Evolutionary conservation across 768 basidiomycete genomes (phyloP).

Genomic region (Boletus fagicola): DNA sequence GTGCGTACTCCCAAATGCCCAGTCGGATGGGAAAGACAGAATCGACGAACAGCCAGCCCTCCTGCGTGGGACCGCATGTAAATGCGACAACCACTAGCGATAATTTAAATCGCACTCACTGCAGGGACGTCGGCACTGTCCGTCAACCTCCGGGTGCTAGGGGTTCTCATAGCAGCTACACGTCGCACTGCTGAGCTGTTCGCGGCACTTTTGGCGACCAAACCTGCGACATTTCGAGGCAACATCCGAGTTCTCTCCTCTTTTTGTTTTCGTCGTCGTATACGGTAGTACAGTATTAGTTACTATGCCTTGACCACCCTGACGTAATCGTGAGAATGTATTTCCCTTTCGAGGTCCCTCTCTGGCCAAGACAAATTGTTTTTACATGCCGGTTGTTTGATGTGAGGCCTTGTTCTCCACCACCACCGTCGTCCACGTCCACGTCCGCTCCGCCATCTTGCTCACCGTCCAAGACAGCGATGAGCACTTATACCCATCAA

Average conservation of each 20-base stretch:
- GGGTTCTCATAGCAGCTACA: background rate
- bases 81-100: constrained; percentile 7
- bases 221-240: constrained; percentile 11
- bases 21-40: constrained; percentile 76
- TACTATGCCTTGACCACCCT: too few relatives aligned
- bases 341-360: constrained; percentile 13
- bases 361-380: constrained; percentile 22
- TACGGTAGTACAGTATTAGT: too few relatives aligned
- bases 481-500: constrained; percentile 32
- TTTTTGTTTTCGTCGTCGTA: too few relatives aligned
- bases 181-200: constrained; percentile 3
- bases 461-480: constrained; percentile 22
- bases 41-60: constrained; percentile 70
- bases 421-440: constrained; percentile 20
- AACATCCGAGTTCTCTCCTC: constrained; percentile 12
- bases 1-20: constrained; percentile 68
- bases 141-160: constrained; percentile 8
- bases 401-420: constrained; percentile 22
- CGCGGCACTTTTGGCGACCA: background rate
- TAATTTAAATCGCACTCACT: constrained; percentile 21
- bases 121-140: constrained; percentile 2
- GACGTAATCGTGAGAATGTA: constrained; percentile 6
- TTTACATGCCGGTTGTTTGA: constrained; percentile 14
- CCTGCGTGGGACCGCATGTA: constrained; percentile 26
- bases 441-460: constrained; percentile 18